Percentiles rank a stretch among this genome's conserved stretches.
These are phyloP conservation scores for Bacidia gigantensis DNA, from an alignment of 495 filamentous ascomycete species.

Conservation along the genomic window DNA sequence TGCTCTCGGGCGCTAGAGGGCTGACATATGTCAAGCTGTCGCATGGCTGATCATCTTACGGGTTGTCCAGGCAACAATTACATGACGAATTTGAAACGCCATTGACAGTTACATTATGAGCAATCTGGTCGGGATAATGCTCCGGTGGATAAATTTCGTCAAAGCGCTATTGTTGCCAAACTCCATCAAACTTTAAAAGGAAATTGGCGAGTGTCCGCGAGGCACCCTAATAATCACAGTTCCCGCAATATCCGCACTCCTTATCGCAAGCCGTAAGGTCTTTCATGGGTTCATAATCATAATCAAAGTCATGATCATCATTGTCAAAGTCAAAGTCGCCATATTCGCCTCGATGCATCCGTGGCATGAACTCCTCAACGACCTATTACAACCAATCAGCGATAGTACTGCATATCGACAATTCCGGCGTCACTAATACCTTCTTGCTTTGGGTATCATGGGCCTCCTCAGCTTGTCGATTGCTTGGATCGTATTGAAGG, in stretches of 20 bases:
- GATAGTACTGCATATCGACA: constrained; percentile 8
- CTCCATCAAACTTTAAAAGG: constrained; percentile 9
- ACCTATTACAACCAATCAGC: constrained; percentile 9
- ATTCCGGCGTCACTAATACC: constrained; percentile 7
- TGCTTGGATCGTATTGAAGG: constrained; percentile 7
- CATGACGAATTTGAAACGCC: no score
- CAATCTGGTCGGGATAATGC: constrained; percentile 2
- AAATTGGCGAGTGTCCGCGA: constrained; percentile 2
- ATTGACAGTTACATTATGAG: no score
- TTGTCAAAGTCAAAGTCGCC: neutral
- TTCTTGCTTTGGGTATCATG: constrained; percentile 9
- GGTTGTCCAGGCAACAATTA: no score
- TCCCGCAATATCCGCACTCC: constrained; percentile 28
- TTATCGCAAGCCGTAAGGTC: constrained; percentile 28
- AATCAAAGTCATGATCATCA: constrained; percentile 8
- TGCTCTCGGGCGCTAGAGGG: no score
- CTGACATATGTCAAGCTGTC: no score
- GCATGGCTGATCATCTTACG: no score
- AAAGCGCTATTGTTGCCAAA: constrained; percentile 4
- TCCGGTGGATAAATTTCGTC: neutral
- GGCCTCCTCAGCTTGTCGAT: constrained; percentile 6
- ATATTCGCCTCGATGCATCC: constrained; percentile 4
- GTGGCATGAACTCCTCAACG: constrained; percentile 5
- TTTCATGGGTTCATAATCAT: constrained; percentile 17
- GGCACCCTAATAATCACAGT: constrained; percentile 16